Percentiles rank a stretch among this genome's conserved stretches.
These are phyloP conservation scores for Oryza meyeriana DNA, from an alignment of 176 grass and related monocot genomes.

Conservation along the genomic window DNA sequence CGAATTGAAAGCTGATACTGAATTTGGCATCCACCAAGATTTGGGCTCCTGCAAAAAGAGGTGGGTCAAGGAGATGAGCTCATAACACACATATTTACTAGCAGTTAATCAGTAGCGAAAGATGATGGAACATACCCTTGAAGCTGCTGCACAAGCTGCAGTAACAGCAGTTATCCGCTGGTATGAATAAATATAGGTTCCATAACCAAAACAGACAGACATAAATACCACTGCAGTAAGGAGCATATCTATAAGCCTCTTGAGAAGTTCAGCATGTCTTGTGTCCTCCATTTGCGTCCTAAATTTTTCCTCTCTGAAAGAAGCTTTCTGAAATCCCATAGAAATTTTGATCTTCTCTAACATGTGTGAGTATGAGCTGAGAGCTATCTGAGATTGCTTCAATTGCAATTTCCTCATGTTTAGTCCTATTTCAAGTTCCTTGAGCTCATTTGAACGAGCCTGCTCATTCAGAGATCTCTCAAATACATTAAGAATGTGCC, in stretches of 20 bases:
- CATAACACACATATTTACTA: not conserved
- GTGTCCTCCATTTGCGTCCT: slow-evolving; percentile 67
- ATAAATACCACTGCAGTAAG: slow-evolving; percentile 78
- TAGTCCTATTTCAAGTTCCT: slow-evolving; percentile 75
- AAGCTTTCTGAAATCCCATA: slow-evolving; percentile 77
- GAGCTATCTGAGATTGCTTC: slow-evolving; percentile 59
- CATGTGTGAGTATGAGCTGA: slow-evolving; percentile 58
- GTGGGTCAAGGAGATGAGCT: not conserved
- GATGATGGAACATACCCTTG: slow-evolving; percentile 43
- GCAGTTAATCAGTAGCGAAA: not conserved
- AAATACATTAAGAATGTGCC: slow-evolving; percentile 56
- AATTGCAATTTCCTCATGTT: slow-evolving; percentile 63
- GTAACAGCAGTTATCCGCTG: slow-evolving; percentile 70
- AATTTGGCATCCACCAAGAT: slow-evolving; percentile 85
- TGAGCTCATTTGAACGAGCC: slow-evolving; percentile 81
- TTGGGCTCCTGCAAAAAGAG: slow-evolving; percentile 57
- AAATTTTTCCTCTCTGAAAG: slow-evolving; percentile 83
- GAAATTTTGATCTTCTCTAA: slow-evolving; percentile 68
- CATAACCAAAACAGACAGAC: slow-evolving; percentile 72
- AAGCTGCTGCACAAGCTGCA: slow-evolving; percentile 48
- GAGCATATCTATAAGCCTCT: slow-evolving; percentile 75
- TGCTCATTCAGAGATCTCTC: slow-evolving; percentile 83
- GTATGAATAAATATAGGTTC: slow-evolving; percentile 73
- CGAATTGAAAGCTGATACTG: slow-evolving; percentile 64
- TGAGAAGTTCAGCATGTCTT: slow-evolving; percentile 58